Conservation (phyloP, 73 alveolate species). For the Paramecium octaurelia region DNA sequence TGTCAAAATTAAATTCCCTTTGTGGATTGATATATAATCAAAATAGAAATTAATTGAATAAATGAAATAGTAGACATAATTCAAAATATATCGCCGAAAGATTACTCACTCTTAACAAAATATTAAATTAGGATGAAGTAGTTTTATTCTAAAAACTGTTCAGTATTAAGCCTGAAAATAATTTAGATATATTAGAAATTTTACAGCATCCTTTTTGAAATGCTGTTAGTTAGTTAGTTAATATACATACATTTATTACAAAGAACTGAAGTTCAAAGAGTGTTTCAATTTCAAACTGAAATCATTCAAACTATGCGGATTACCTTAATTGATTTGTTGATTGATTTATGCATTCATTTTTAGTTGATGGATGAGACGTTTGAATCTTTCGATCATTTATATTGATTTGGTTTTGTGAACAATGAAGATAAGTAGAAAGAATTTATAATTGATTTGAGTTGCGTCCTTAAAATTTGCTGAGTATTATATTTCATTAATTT, state of each 20-base stretch:
- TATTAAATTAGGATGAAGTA: slow-evolving; percentile 71
- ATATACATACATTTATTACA: background rate
- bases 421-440: slow-evolving; percentile 69
- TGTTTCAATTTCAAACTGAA: slow-evolving; percentile 65
- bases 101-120: slow-evolving; percentile 61
- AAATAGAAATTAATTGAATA: background rate
- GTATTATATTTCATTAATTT: background rate
- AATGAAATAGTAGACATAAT: slow-evolving; percentile 58
- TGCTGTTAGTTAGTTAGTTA: background rate
- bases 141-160: slow-evolving; percentile 68
- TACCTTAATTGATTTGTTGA: slow-evolving; percentile 95
- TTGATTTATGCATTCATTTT: slow-evolving; percentile 94
- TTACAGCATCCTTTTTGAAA: slow-evolving; percentile 76
- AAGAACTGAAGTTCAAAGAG: background rate
- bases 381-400: slow-evolving; percentile 79
- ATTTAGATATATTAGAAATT: slow-evolving; percentile 72
- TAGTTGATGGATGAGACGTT: slow-evolving; percentile 90
- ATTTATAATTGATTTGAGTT: slow-evolving; percentile 93
- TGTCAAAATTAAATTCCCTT: slow-evolving; percentile 66
- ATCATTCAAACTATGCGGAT: slow-evolving; percentile 89
- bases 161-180: slow-evolving; percentile 63
- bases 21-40: slow-evolving; percentile 72
- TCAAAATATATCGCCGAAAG: slow-evolving; percentile 41
- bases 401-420: slow-evolving; percentile 81
- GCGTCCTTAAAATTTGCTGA: slow-evolving; percentile 96